Evolutionary conservation across 495 filamentous ascomycete species (phyloP).

Genomic region (Cercophora scortea): DNA sequence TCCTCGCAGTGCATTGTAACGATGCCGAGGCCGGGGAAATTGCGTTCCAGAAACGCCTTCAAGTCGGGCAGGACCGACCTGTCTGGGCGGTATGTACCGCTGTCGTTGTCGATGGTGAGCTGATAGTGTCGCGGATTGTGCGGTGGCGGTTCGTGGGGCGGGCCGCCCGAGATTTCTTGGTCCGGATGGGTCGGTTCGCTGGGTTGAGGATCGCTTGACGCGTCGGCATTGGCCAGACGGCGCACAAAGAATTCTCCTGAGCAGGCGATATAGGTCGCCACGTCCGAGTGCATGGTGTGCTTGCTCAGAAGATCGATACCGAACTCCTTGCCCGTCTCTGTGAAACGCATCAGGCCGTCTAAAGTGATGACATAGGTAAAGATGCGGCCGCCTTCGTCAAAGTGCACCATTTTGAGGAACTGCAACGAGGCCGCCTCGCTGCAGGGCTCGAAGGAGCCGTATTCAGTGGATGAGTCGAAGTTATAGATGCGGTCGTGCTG

Average conservation of each 20-base stretch:
- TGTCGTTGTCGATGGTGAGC: constrained; percentile 90
- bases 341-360: constrained; percentile 79
- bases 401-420: constrained; percentile 81
- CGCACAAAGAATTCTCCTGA: constrained; percentile 90
- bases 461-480: constrained; percentile 63
- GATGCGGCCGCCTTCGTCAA: constrained; percentile 73
- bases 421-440: constrained; percentile 59
- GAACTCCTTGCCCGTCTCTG: constrained; percentile 90
- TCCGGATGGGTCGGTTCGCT: constrained; percentile 14
- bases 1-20: constrained; percentile 65
- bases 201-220: constrained; percentile 8
- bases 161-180: constrained; percentile 23
- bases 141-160: constrained; percentile 34
- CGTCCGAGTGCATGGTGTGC: constrained; percentile 92
- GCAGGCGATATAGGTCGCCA: constrained; percentile 81
- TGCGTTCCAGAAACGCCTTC: constrained; percentile 55
- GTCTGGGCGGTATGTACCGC: constrained; percentile 86
- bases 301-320: constrained; percentile 87
- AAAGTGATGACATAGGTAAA: constrained; percentile 91
- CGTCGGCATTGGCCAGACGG: constrained; percentile 32
- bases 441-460: constrained; percentile 46
- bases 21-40: constrained; percentile 68
- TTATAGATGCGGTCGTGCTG: constrained; percentile 87
- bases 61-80: constrained; percentile 62
- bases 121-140: constrained; percentile 64